A percentile compares a stretch with the other conserved stretches of the same genome.
Conservation (phyloP, 2,329 filamentous ascomycete species). For the Colletotrichum viniferum region DNA sequence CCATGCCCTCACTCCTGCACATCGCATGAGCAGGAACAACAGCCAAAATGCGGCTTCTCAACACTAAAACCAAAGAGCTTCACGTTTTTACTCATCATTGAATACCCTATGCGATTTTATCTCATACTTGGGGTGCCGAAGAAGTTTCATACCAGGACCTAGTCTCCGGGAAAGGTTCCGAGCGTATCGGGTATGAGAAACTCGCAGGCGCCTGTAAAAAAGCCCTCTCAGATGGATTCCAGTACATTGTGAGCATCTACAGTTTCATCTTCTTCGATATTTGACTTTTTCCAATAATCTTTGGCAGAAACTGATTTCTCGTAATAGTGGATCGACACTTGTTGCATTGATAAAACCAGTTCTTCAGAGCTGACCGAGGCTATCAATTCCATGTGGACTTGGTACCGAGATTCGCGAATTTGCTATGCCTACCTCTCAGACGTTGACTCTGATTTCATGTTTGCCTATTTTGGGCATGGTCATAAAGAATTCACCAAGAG, state of each 20-base stretch:
- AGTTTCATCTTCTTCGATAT: accelerated
- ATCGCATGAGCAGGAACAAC: accelerated
- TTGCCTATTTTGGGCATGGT: neutral
- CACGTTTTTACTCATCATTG: neutral
- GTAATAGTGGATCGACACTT: neutral
- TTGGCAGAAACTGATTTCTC: neutral
- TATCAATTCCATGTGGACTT: neutral
- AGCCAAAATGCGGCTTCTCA: neutral
- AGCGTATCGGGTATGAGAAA: neutral
- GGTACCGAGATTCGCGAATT: neutral
- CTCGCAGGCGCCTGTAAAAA: neutral
- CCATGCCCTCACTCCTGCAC: neutral
- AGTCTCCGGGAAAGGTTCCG: neutral
- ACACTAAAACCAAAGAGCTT: neutral
- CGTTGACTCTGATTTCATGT: neutral
- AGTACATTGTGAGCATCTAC: neutral
- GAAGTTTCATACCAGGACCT: neutral
- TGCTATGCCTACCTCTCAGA: neutral
- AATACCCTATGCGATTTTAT: neutral
- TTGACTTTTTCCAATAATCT: neutral
- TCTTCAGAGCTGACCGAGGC: neutral
- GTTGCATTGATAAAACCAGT: neutral
- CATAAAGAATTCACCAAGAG: neutral
- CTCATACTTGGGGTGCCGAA: neutral
- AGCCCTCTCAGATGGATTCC: neutral